Base-by-base conservation (phyloP, 169 alveolate species). In the Plasmodium ovale region DNA sequence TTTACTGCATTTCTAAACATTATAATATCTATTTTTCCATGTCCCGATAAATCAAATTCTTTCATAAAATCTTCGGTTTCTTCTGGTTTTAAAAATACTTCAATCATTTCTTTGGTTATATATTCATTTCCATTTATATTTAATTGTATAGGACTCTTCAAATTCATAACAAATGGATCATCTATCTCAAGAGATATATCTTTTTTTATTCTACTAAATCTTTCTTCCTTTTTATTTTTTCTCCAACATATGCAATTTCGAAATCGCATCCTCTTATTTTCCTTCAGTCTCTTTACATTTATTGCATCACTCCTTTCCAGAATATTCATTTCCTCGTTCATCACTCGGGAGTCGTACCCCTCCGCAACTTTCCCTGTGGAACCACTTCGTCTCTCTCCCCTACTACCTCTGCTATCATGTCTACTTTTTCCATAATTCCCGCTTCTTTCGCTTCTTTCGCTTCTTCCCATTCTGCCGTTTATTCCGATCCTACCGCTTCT, bases 11-110 rank as follows among this genome's bases (percentile, higher is more conserved):
- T 94, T 29, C 92, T 56, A 54, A 94, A 64, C 91, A 94, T 94
- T 53, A 91, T 71, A 14, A 74, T 49, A 82, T 94, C 93, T 58
- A 94, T 94, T 72, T 74, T 92, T 0, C 96, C 96, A 70, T 94
- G 96, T 14, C 96, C 94, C 7, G 96, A 94, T 19, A 92, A 77
- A 53, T 94, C 96, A 49, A 92, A 91, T 47, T 85, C 93, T 59
- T 87, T 88, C 92, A 94, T 92, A 73, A 93, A 92, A 64, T 87
- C 92, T 59, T 90, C 95, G 7, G 91, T 23, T 33, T 91, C 94
- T 39, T 94, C 95, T 49, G 93, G 92, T 27, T 88, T 74, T n/a
- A 94, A 62, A 93, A 94, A 94, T 2, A 85, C 91, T 21, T 85
- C 91, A 7, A 85, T 54, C 91, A 85, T 85, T 31, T 85, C 91